phyloP scores from a whole-genome alignment of 169 alveolate genomes.

The Neospora caninum region DNA sequence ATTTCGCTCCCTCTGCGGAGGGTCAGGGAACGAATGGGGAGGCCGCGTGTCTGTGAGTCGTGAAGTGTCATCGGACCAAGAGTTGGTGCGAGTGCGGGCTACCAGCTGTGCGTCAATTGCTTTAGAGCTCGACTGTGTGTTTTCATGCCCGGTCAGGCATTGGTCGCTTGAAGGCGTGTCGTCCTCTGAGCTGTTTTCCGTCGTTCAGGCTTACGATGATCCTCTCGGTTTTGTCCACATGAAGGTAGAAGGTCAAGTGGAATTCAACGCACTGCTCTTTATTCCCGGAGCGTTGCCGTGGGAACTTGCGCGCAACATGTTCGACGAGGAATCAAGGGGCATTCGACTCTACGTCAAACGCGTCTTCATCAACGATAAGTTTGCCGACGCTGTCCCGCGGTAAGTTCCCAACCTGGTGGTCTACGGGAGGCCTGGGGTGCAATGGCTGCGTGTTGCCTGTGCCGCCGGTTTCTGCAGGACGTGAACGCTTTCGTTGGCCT shows the following conservation, averaged over 20 bases:
- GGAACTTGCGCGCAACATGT: conserved; percentile 88
- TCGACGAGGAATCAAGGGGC: conserved; percentile 92
- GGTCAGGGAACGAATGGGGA: too few species aligned
- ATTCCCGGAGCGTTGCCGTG: conserved; percentile 94
- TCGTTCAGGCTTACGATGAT: conserved; percentile 88
- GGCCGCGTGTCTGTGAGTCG: too few species aligned
- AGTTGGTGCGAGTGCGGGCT: too few species aligned
- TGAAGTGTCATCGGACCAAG: too few species aligned
- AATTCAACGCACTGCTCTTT: conserved; percentile 95
- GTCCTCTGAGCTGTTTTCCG: too few species aligned
- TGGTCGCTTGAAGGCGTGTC: too few species aligned
- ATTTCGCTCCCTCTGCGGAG: background rate
- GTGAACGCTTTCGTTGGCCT: too few species aligned
- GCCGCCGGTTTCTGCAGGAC: too few species aligned
- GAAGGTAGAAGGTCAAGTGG: conserved; percentile 99
- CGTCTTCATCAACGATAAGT: conserved; percentile 97
- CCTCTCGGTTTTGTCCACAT: conserved; percentile 97
- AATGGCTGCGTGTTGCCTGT: background rate
- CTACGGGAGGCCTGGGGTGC: background rate
- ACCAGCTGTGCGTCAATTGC: too few species aligned
- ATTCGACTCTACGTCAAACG: conserved; percentile 96
- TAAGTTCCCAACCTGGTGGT: conserved; percentile 52
- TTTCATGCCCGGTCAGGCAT: too few species aligned
- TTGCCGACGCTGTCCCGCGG: conserved; percentile 94
- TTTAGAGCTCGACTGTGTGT: too few species aligned